Evolutionary conservation across 345 rosid genomes (phyloP), one percentile per base, ranked within the genome.

Genomic region (Populus ilicifolia): DNA sequence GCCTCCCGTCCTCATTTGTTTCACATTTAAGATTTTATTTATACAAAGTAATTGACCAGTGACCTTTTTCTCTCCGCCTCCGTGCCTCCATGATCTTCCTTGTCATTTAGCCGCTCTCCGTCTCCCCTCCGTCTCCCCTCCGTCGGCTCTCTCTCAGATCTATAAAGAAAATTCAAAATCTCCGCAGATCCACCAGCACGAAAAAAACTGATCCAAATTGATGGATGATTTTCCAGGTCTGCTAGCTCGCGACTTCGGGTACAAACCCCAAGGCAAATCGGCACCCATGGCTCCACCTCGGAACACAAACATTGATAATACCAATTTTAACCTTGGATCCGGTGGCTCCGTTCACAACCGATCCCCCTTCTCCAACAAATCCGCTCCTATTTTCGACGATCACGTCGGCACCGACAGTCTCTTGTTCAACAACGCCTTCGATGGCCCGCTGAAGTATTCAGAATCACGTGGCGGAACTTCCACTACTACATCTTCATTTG

Each of bases 221-320:
- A 90, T 92, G 97, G 97, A 92, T 67, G 97, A 92, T 76, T 90
- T 92, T 64, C 87, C 91, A 21, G 90, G 89, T 14, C 52, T 90
- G 18, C 77, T 90, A 43, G 83, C 89, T 21, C 85, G 88, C 29
- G 97, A 92, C 83, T 88, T 86, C 72, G 93, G 93, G 59, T 83
- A 83, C 83, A 90, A 88, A 59, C 97, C 93, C 50, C 97, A 90
- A 33, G 97, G 94, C 13, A 92, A 90, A 77, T 84, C 93, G 21
- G 93, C 92, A 23, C 94, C 94, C 46, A 92, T 92, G 97, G 89
- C 92, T 0, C 80, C 93, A 50, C 84, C 89, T 39, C 81, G 91
- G 2, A 27, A 23, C 41, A 21, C 79, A 39, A 48, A 20, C 56
- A 69, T 3, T 33, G 2, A 10, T 59, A 67, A 12, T 61, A 35